These are phyloP conservation scores for Diaporthe australafricana DNA, from an alignment of 2,329 filamentous ascomycete species.

Conservation along the genomic window DNA sequence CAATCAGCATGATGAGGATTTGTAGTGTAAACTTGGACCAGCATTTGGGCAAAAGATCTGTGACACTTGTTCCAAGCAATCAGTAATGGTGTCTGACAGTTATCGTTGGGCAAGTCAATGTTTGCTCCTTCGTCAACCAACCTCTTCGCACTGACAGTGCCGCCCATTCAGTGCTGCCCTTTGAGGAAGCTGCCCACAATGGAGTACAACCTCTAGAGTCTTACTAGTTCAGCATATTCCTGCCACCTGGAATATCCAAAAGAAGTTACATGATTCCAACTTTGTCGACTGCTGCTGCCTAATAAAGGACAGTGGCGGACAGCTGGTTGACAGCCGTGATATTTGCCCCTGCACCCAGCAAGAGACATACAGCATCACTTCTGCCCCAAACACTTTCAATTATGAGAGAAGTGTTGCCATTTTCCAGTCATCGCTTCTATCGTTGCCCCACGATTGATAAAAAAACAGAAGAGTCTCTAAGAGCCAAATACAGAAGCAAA, in stretches of 20 bases:
- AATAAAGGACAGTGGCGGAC: neutral
- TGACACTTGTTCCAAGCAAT: neutral
- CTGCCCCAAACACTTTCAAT: neutral
- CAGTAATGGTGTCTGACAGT: neutral
- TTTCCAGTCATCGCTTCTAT: neutral
- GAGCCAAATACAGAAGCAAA: neutral
- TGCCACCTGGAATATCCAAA: neutral
- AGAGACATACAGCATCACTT: neutral
- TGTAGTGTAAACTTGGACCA: neutral
- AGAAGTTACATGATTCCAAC: neutral
- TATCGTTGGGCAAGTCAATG: neutral
- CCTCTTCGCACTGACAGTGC: neutral
- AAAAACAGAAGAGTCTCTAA: neutral
- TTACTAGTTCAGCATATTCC: neutral
- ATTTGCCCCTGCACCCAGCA: neutral
- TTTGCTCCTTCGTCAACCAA: neutral
- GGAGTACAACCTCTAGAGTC: neutral
- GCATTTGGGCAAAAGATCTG: neutral
- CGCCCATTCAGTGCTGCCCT: neutral
- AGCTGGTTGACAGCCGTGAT: neutral
- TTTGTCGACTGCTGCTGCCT: neutral
- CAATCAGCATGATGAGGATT: neutral
- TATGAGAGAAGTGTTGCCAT: neutral
- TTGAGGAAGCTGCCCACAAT: neutral
- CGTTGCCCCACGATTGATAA: neutral